Conservation (phyloP, 495 filamentous ascomycete genomes). For the Penicillium salamii region DNA sequence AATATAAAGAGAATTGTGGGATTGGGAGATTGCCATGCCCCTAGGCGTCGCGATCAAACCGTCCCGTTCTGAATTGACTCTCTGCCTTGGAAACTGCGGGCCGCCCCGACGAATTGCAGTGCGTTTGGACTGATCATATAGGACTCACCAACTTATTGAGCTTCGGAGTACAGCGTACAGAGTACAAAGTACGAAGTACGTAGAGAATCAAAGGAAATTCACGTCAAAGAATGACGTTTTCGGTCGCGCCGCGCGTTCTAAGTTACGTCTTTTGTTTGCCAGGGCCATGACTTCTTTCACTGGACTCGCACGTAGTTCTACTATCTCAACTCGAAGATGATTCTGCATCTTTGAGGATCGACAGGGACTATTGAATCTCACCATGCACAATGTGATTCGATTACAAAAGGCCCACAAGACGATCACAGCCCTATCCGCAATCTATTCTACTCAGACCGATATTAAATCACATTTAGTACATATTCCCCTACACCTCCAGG, state of each 20-base stretch:
- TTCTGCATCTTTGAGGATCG: conserved; percentile 2
- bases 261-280: no score
- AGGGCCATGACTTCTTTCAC: no score
- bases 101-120: not conserved
- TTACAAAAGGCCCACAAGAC: not conserved
- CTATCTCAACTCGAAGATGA: no score
- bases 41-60: conserved; percentile 6
- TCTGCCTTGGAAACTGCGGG: not conserved
- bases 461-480: no score
- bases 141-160: not conserved
- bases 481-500: no score
- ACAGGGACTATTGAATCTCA: conserved; percentile 8
- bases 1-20: not conserved
- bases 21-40: not conserved
- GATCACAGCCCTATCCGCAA: not conserved
- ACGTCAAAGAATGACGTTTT: not conserved
- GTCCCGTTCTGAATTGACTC: conserved; percentile 5
- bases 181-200: not conserved
- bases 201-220: not conserved
- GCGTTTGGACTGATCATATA: not conserved
- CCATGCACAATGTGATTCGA: not conserved
- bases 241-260: not conserved
- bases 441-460: not conserved
- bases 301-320: no score
- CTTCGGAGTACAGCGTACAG: no score